Base-by-base conservation (phyloP, 1,284 basidiomycete species). In the Rhodotorula sp. region DNA sequence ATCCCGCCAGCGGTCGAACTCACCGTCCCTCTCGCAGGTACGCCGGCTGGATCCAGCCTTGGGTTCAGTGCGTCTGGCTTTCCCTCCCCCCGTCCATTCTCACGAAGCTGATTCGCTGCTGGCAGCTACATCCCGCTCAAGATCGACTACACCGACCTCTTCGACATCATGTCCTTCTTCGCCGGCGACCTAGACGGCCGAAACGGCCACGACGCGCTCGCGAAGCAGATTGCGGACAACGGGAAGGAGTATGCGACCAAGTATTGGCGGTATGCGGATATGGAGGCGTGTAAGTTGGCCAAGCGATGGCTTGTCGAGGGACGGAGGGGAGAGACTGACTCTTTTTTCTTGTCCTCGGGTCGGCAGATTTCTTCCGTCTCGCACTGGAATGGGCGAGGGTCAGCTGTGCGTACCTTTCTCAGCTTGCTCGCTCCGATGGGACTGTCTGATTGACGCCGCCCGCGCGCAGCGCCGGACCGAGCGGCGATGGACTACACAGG, bases 151-250 rank as follows among this genome's bases (percentile, higher is more conserved):
- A 71, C 71, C 59, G 76, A 77, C 71, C 51, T 77, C 9, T 78
- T 73, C 72, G 81, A 83, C 70, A 79, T 82, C 67, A 79, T 83
- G 78, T 77, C 80, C 0, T 83, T 82, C 77, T 83, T 83, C 76
- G 75, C 77, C 16, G 82, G 82, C 56, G 78, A 81, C 44, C 77
- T 81, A 5, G 80, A 82, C 61, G 81, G 82, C 7, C 68, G 74
- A 16, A 74, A 77, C 40, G 66, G 59, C 5, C 77, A 80, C 58
- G 80, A 81, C 65, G 78, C 79, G 46, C 68, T 81, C 18, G 82
- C 81, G 7, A 77, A 79, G 70, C 72, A 78, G 70, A 83, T 83
- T 50, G 82, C 81, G 10, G 66, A 74, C 44, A 76, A 80, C 34
- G 82, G 79, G 0, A 71, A 75, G 44, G 67, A 78, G 18, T 82